Evolutionary conservation across 2,329 filamentous ascomycete genomes (phyloP), one percentile per base, ranked within the genome.

Genomic region (Colletotrichum chrysophilum): DNA sequence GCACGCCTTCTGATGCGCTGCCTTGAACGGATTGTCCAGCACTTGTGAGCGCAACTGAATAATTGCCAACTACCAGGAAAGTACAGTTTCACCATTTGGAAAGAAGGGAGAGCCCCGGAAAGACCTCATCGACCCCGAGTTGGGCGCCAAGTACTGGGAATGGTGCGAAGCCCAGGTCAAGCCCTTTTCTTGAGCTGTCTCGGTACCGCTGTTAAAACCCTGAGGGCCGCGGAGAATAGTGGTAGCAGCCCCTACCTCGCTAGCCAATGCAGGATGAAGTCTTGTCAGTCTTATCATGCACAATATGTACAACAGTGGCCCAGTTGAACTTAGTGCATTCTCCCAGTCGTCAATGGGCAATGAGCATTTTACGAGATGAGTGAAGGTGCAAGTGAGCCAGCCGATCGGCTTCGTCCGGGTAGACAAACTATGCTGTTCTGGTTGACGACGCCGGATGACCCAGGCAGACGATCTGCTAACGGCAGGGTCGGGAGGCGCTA

Each of bases 301-400:
- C 3, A 43, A 6, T 43, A 6, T 43, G 9, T 1, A 43, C 38
- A n/a, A 0, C 0, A n/a, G 6, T n/a, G 9, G 1, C 12, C 0
- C 0, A 43, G 0, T 0, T 43, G 3, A n/a, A 12, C n/a, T 5
- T 43, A 18, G 10, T 43, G 38, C 5, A 10, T n/a, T 43, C 0
- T 0, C 3, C 16, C 38, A 1, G 38, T 10, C 10, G 10, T n/a
- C 8, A 43, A n/a, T 43, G 18, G 38, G 5, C 9, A 43, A 26
- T 26, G 21, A 1, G 24, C 24, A 26, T 5, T 43, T 36, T 36
- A 7, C n/a, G 34, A 14, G 0, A 18, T 5, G 16, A 5, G 2
- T n/a, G 38, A 43, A 43, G 4, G 8, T 43, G 18, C 18, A n/a
- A n/a, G 6, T 2, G 1, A 43, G 38, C n/a, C n/a, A n/a, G n/a